Evolutionary conservation across 352 stramenopile species (phyloP).

Genomic region (Saprolegnia diclina): DNA sequence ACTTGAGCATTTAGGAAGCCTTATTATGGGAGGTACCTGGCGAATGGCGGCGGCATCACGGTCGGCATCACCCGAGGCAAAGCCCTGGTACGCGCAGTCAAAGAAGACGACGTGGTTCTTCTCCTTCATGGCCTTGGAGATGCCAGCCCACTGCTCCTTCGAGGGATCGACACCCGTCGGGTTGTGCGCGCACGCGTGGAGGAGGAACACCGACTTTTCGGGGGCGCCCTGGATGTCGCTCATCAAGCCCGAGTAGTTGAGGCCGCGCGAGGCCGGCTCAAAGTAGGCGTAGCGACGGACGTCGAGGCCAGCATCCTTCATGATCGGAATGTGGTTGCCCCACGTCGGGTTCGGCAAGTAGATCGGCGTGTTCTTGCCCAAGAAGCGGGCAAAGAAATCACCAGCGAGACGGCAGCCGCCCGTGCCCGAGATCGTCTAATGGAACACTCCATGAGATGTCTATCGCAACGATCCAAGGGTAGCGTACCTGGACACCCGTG

Average conservation of each 20-base stretch:
- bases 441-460: conserved; percentile 16
- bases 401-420: conserved; percentile 94
- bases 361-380: conserved; percentile 83
- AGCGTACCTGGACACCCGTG: conserved; percentile 86
- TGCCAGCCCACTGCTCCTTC: conserved; percentile 96
- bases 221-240: conserved; percentile 92
- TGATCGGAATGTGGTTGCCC: conserved; percentile 98
- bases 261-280: conserved; percentile 68
- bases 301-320: conserved; percentile 80
- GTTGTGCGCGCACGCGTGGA: conserved; percentile 99
- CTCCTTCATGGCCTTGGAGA: conserved; percentile 93
- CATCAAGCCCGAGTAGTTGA: conserved; percentile 94
- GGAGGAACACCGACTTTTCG: conserved; percentile 92
- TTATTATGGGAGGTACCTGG: conserved; percentile 40
- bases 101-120: conserved; percentile 98
- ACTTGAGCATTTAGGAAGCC: background rate
- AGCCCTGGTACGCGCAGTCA: conserved; percentile 99
- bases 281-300: conserved; percentile 83
- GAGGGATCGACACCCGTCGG: conserved; percentile 97
- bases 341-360: conserved; percentile 99
- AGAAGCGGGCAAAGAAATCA: conserved; percentile 92
- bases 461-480: background rate
- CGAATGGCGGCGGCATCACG: conserved; percentile 94
- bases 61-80: conserved; percentile 95
- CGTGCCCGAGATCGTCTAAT: conserved; percentile 96